A percentile compares a stretch with the other conserved stretches of the same genome.
Evolutionary conservation across 164 flowering plant genomes (phyloP).

Genomic region (Warburgia ugandensis): DNA sequence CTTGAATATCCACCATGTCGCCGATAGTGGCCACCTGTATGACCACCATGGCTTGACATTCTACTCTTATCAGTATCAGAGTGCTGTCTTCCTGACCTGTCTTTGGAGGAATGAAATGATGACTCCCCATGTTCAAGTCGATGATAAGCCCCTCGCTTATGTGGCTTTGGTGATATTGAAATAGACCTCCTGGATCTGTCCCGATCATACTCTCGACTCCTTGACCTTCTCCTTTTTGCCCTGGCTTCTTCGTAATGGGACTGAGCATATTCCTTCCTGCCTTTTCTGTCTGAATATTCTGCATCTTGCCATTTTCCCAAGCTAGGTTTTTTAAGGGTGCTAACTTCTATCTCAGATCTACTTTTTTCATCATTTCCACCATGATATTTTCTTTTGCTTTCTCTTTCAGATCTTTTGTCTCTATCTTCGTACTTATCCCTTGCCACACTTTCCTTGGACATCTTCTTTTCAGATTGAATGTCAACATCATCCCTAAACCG

Average conservation of each 20-base stretch:
- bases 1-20: constrained; percentile 47
- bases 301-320: constrained; percentile 22
- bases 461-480: constrained; percentile 26
- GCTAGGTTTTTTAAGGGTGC: constrained; percentile 29
- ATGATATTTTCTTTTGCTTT: constrained; percentile 42
- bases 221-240: constrained; percentile 59
- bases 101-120: constrained; percentile 31
- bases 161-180: constrained; percentile 49
- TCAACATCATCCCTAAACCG: constrained; percentile 15
- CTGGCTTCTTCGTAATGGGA: constrained; percentile 40
- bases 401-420: constrained; percentile 38
- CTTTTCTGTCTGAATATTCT: constrained; percentile 36
- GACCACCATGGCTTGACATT: constrained; percentile 38
- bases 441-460: constrained; percentile 18
- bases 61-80: constrained; percentile 42
- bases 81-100: constrained; percentile 34
- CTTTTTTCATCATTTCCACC: constrained; percentile 30
- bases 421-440: constrained; percentile 32
- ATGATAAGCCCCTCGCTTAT: constrained; percentile 31
- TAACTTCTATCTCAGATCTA: constrained; percentile 20
- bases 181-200: constrained; percentile 44
- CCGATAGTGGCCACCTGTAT: constrained; percentile 33
- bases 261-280: constrained; percentile 27
- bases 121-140: constrained; percentile 33
- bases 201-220: constrained; percentile 53